Conservation (phyloP, 2,329 filamentous ascomycete species). For the Rhinocladiella similis region DNA sequence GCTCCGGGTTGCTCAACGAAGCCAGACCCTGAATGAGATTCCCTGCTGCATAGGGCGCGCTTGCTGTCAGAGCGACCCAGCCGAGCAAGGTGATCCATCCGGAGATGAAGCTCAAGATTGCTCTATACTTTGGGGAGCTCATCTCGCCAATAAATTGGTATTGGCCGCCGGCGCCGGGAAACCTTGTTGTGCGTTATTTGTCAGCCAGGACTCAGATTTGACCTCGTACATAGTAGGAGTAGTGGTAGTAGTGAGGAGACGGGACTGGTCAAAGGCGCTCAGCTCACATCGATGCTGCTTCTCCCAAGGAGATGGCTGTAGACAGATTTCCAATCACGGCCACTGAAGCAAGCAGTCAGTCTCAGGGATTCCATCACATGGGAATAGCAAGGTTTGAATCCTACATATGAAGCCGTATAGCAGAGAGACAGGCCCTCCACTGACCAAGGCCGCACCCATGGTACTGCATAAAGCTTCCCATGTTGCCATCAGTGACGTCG, state of each 20-base stretch:
- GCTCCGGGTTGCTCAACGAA: constrained; percentile 35
- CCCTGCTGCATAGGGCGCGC: constrained; percentile 33
- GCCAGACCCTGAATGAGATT: constrained; percentile 36
- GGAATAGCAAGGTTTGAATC: neutral
- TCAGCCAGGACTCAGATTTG: neutral
- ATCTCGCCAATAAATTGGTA: constrained; percentile 40
- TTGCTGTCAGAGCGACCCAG: constrained; percentile 38
- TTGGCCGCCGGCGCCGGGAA: constrained; percentile 33
- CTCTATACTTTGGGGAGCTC: neutral
- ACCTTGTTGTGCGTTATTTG: neutral
- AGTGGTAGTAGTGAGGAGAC: too few relatives aligned
- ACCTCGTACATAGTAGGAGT: neutral
- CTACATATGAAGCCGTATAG: constrained; percentile 14
- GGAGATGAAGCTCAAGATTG: neutral
- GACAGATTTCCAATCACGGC: constrained; percentile 33
- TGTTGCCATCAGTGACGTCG: constrained; percentile 6
- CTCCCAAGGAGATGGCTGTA: constrained; percentile 25
- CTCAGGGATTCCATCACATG: neutral
- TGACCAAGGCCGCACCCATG: constrained; percentile 13
- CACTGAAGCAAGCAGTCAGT: neutral
- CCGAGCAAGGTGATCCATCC: constrained; percentile 38
- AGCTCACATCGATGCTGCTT: too few relatives aligned
- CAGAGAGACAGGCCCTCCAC: constrained; percentile 18
- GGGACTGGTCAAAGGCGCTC: too few relatives aligned
- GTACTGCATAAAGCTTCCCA: constrained; percentile 17